phyloP scores from a whole-genome alignment of 2,329 filamentous ascomycete genomes.

The Arthrobotrys conoides region DNA sequence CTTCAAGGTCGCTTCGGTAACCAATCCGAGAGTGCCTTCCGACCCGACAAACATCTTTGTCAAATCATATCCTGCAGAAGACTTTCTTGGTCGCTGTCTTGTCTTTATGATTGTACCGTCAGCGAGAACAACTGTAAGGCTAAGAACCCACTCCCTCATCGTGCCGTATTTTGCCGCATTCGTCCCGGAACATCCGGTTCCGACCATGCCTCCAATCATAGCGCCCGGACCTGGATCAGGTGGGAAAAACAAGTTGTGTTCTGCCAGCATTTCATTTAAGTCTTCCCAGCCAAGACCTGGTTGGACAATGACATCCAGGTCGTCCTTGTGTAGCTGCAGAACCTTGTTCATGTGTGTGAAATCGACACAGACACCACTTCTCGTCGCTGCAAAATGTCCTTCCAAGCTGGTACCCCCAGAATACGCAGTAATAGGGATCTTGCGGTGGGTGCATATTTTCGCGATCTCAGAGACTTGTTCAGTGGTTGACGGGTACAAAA shows the following conservation, averaged over 20 bases:
- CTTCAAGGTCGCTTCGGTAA: slow-evolving; percentile 87
- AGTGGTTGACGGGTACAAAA: slow-evolving; percentile 83
- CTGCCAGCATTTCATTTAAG: slow-evolving; percentile 81
- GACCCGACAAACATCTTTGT: slow-evolving; percentile 84
- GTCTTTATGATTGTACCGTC: slow-evolving; percentile 86
- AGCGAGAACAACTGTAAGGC: slow-evolving; percentile 83
- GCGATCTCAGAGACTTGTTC: slow-evolving; percentile 88
- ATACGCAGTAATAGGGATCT: slow-evolving; percentile 88
- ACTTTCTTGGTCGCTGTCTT: slow-evolving; percentile 81
- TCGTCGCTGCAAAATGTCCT: slow-evolving; percentile 86
- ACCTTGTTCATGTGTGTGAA: slow-evolving; percentile 89
- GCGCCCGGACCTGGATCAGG: slow-evolving; percentile 91
- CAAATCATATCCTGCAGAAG: slow-evolving; percentile 85
- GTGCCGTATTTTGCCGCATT: slow-evolving; percentile 86
- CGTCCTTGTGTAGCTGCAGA: slow-evolving; percentile 80
- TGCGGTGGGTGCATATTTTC: slow-evolving; percentile 85
- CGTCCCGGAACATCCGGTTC: slow-evolving; percentile 77
- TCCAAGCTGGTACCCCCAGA: slow-evolving; percentile 91
- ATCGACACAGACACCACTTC: slow-evolving; percentile 87
- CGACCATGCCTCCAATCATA: slow-evolving; percentile 91
- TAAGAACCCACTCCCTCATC: slow-evolving; percentile 91
- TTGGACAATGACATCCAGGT: slow-evolving; percentile 82
- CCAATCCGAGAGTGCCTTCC: slow-evolving; percentile 83
- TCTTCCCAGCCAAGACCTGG: slow-evolving; percentile 88
- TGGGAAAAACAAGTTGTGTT: slow-evolving; percentile 87